These are phyloP conservation scores for Parsonsia alboflavescens DNA, from an alignment of 257 asterid species.

Conservation along the genomic window DNA sequence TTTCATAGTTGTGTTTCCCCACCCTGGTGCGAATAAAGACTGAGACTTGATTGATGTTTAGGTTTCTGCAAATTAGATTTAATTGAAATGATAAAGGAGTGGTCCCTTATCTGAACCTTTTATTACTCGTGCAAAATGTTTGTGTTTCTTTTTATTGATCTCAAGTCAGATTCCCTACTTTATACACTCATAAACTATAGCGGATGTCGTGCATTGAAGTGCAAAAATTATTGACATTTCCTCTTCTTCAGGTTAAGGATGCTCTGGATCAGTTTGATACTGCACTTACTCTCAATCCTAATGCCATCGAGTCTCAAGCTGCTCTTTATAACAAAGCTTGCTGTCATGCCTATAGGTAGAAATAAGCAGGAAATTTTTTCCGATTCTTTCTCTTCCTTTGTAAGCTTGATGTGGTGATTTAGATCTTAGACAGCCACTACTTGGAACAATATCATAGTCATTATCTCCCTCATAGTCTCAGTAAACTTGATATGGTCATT, in stretches of 20 bases:
- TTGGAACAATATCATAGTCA: too few species aligned
- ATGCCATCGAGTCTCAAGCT: constrained; percentile 77
- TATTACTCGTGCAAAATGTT: not conserved
- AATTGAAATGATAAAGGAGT: not conserved
- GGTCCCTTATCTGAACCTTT: not conserved
- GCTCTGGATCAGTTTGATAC: constrained; percentile 78
- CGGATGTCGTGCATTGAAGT: not conserved
- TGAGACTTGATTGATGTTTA: not conserved
- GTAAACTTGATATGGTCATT: too few species aligned
- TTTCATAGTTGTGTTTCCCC: not conserved
- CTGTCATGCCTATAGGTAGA: constrained; percentile 91
- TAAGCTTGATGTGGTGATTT: not conserved
- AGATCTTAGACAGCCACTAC: not conserved
- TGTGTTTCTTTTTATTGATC: not conserved
- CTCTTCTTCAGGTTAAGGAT: constrained; percentile 70
- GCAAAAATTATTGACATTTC: constrained; percentile 4
- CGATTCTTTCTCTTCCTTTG: not conserved
- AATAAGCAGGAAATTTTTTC: not conserved
- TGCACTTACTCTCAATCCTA: constrained; percentile 87
- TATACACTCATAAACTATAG: not conserved
- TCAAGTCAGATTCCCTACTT: not conserved
- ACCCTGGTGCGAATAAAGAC: not conserved
- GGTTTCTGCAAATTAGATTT: not conserved
- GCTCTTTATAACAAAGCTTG: constrained; percentile 96
- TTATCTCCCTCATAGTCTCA: too few species aligned